Conservation (phyloP, 2,329 filamentous ascomycete species). For the Alternaria ventricosa region DNA sequence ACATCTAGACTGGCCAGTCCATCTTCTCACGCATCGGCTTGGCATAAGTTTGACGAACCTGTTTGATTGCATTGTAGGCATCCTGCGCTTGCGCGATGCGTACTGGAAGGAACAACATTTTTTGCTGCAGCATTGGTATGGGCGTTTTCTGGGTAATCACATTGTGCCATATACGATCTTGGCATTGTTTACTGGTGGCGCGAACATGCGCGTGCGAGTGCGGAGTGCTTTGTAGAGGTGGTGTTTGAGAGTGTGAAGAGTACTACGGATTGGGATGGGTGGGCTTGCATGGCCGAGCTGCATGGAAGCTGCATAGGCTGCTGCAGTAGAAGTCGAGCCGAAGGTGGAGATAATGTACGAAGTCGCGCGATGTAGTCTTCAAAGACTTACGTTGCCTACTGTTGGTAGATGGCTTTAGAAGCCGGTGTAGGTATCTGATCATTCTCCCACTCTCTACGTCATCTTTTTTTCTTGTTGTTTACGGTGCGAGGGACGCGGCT, state of each 20-base stretch:
- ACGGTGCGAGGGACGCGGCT: background rate
- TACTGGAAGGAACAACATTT: constrained; percentile 1
- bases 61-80: constrained; percentile 20
- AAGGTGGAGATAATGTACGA: background rate
- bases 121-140: constrained; percentile 10
- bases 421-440: background rate
- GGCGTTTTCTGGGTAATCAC: constrained; percentile 21
- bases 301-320: background rate
- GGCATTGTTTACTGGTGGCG: constrained; percentile 8
- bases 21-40: constrained; percentile 15
- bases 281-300: background rate
- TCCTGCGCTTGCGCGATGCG: background rate
- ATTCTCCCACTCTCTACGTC: background rate
- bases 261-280: background rate
- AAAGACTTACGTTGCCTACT: background rate
- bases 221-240: background rate
- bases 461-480: background rate
- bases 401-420: background rate
- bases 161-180: constrained; percentile 19
- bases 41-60: constrained; percentile 29
- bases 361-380: background rate
- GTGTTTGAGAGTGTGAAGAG: background rate
- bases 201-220: background rate
- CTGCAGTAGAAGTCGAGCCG: background rate
- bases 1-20: constrained; percentile 13